Evolutionary conservation across 805 yeast species (phyloP), one percentile per base, ranked within the genome.

Genomic region (Zygotorulaspora sp.): DNA sequence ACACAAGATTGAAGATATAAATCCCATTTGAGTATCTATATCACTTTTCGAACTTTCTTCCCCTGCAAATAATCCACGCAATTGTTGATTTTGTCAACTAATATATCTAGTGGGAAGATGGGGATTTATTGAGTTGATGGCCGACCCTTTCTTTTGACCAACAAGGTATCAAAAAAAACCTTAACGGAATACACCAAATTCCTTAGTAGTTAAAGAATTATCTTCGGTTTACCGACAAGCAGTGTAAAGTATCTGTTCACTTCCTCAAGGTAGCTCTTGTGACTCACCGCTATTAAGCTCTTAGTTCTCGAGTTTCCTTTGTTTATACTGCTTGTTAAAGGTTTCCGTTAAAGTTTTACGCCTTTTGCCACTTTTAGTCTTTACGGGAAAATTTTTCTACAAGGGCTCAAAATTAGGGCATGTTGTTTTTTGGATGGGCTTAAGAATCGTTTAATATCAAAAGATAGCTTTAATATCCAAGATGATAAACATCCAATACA

Each of bases 11-110:
- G 66, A 56, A 23, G 65, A 52, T 31, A 62, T 47, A 43, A 65
- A 53, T 44, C 66, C 67, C 70, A 65, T 65, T 40, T 40, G 49
- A 33, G 32, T 24, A 18, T 15, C 36, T 31, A 30, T 29, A 17
- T 20, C 30, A 17, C 17, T 24, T 29, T 18, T 14, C 20, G 19
- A 30, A 23, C 12, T 23, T 17, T 23, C 12, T 20, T 21, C 16
- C 14, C 15, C 37, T 35, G 12, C n/a, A 21, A 19, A 29, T 10
- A 22, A 24, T 14, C 20, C 10, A n/a, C n/a, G n/a, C n/a, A n/a
- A n/a, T n/a, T n/a, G n/a, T n/a, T n/a, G n/a, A n/a, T n/a, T n/a
- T n/a, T n/a, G n/a, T n/a, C n/a, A n/a, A n/a, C n/a, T n/a, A n/a
- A n/a, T n/a, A n/a, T n/a, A n/a, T n/a, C n/a, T n/a, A n/a, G n/a